Evolutionary conservation across 2,329 filamentous ascomycete species (phyloP), one percentile per base, ranked within the genome.

Genomic region (Thelonectria rubi): DNA sequence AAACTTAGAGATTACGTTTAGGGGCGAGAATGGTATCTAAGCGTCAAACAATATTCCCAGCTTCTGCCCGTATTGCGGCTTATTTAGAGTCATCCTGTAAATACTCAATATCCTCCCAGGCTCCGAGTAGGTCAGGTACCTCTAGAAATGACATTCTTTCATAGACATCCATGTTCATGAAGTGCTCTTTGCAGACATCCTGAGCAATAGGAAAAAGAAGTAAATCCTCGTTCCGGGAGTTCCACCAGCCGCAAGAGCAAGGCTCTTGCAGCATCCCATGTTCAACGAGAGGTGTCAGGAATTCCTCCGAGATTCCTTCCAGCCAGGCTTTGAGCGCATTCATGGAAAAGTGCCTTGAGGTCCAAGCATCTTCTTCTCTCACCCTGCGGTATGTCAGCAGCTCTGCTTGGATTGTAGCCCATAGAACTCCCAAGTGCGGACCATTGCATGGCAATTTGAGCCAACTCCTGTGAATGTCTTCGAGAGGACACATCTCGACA

Each of bases 341-440:
- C 52, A 63, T 66, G 0, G 40, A 57, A 17, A 68, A 66, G 2
- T 60, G 50, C 0, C 18, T 9, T 0, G 66, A 68, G 0, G 64
- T 46, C 62, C 66, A 68, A 8, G 49, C 0, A 0, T 64, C 55
- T 18, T 14, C 39, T 1, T 60, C 51, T 0, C 3, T 18, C 0
- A 57, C 0, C 21, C 60, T 58, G 0, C 66, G 66, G 7, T 68
- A 67, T 0, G 64, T 67, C 1, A 68, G 58, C 0, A 65, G 3
- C 43, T 68, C 65, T 1, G 52, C 46, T 26, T 68, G 64, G 7
- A 68, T 52, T 0, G 60, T 26, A 11, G 62, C 62, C 62, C 62
- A 65, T 8, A 66, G 53, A 12, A 55, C 39, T 0, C 64, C 64
- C 0, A 47, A 46, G 24, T 15, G 20, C n/a, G 45, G 26, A n/a